Evolutionary conservation across 352 stramenopile species (phyloP).

Genomic region (Aphanomyces stellatus): DNA sequence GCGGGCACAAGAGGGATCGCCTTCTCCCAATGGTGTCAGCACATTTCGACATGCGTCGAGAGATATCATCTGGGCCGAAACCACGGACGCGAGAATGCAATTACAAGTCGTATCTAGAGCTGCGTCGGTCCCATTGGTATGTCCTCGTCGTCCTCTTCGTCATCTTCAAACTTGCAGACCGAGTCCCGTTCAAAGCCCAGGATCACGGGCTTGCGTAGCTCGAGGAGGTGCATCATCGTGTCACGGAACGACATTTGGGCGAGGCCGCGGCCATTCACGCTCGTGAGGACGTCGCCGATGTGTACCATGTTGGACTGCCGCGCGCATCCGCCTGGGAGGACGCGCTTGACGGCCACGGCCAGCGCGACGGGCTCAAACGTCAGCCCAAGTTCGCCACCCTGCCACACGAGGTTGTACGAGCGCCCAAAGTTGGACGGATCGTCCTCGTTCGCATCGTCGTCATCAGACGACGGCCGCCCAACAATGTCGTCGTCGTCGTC

Average conservation of each 20-base stretch:
- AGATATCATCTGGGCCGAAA: too few relatives aligned
- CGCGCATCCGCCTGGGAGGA: background rate
- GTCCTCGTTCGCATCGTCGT: background rate
- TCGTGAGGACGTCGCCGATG: background rate
- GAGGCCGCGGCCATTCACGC: background rate
- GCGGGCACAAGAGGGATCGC: too few relatives aligned
- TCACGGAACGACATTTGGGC: background rate
- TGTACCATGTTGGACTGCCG: background rate
- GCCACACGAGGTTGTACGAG: conserved; percentile 12
- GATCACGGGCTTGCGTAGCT: conserved; percentile 7
- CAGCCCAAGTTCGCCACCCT: conserved; percentile 5
- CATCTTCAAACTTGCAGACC: background rate
- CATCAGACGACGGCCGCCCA: too few relatives aligned
- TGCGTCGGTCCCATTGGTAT: background rate
- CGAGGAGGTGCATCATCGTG: conserved; percentile 9
- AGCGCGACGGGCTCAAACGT: background rate
- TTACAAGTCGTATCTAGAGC: too few relatives aligned
- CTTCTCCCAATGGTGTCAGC: too few relatives aligned
- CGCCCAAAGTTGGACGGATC: background rate
- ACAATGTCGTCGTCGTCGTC: conserved; percentile 4
- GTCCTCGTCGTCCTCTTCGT: background rate
- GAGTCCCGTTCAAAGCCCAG: conserved; percentile 10
- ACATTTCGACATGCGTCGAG: too few relatives aligned
- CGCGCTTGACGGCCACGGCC: background rate
- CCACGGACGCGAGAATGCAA: too few relatives aligned